These are phyloP conservation scores for Coniferiporia sulphurascens DNA, from an alignment of 1,284 basidiomycete species.

Conservation along the genomic window DNA sequence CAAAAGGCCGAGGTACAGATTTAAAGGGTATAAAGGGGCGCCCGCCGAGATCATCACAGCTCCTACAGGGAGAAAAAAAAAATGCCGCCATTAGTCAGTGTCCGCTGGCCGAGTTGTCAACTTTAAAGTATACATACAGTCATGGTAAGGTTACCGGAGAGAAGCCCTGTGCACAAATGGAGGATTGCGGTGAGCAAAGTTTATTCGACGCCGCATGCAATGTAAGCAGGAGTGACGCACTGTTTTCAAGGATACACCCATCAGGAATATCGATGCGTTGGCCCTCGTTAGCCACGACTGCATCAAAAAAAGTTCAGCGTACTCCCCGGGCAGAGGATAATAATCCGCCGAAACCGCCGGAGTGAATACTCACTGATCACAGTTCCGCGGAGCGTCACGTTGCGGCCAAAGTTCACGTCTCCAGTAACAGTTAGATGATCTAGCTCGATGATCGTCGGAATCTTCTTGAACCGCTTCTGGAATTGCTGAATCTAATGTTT, in stretches of 20 bases:
- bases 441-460: conserved; percentile 89
- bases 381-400: conserved; percentile 84
- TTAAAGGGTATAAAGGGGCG: neutral
- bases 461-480: conserved; percentile 97
- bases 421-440: conserved; percentile 97
- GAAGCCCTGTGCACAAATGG: conserved; percentile 31
- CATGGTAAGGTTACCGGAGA: conserved; percentile 51
- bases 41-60: neutral
- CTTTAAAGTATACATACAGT: conserved; percentile 30
- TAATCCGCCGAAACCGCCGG: neutral
- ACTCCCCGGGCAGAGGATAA: neutral
- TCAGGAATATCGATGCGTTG: conserved; percentile 95
- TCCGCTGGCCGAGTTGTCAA: conserved; percentile 1
- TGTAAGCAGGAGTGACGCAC: conserved; percentile 5
- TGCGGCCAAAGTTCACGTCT: conserved; percentile 93
- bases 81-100: neutral
- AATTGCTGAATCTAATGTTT: conserved; percentile 83
- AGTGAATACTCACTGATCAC: conserved; percentile 57
- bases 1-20: neutral
- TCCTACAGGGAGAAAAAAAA: neutral
- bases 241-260: conserved; percentile 88
- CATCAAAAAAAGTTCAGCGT: conserved; percentile 10
- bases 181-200: neutral
- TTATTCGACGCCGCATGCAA: neutral
- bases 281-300: conserved; percentile 86